These are phyloP conservation scores for Lumnitzera littorea DNA, from an alignment of 345 rosid species.

Conservation along the genomic window DNA sequence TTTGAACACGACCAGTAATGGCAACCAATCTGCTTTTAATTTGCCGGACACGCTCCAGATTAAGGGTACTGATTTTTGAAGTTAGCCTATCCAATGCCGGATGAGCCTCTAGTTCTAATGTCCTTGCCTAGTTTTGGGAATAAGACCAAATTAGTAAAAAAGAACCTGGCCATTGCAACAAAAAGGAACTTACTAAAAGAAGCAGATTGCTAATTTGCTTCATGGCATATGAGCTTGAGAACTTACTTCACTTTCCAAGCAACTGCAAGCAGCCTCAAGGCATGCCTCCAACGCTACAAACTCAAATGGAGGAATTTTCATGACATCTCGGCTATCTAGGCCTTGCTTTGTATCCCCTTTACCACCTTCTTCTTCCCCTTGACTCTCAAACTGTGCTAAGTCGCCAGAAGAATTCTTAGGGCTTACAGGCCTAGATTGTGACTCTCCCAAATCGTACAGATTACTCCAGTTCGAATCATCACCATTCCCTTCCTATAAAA, in stretches of 20 bases:
- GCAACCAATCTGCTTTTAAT: slow-evolving; percentile 67
- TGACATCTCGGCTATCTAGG: slow-evolving; percentile 50
- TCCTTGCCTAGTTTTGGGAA: slow-evolving; percentile 36
- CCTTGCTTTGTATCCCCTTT: slow-evolving; percentile 49
- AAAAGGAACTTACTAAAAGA: no score
- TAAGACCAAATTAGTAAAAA: slow-evolving; percentile 1
- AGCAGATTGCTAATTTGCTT: not conserved
- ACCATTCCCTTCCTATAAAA: slow-evolving; percentile 43
- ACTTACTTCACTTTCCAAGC: slow-evolving; percentile 55
- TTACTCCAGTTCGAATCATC: slow-evolving; percentile 36
- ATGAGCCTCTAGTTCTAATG: slow-evolving; percentile 60
- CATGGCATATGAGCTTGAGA: not conserved
- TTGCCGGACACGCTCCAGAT: slow-evolving; percentile 61
- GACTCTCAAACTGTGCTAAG: slow-evolving; percentile 16
- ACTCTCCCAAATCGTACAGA: slow-evolving; percentile 34
- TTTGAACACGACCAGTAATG: slow-evolving; percentile 65
- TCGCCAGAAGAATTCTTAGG: slow-evolving; percentile 21
- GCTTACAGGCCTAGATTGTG: slow-evolving; percentile 21
- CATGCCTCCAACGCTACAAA: slow-evolving; percentile 67
- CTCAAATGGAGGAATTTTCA: slow-evolving; percentile 55
- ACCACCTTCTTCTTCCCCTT: slow-evolving; percentile 26
- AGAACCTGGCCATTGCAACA: not conserved
- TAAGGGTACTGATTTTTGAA: slow-evolving; percentile 69
- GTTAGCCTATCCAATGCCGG: slow-evolving; percentile 69
- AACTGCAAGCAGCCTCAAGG: slow-evolving; percentile 66